Evolutionary conservation across 1,284 basidiomycete species (phyloP).

Genomic region (Apiotrichum gamsii): DNA sequence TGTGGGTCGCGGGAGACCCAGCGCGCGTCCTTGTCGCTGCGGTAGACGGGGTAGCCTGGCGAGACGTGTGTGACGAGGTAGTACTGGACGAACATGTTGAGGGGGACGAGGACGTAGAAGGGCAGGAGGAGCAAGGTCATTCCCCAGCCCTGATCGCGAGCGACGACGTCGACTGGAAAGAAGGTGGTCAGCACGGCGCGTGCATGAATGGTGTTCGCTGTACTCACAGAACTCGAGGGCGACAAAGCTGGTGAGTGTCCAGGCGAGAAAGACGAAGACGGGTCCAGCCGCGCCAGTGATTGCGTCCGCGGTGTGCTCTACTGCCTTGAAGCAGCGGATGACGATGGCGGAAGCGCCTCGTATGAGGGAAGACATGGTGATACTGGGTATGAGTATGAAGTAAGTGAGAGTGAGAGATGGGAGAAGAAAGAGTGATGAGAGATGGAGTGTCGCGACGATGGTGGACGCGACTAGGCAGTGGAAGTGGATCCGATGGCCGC

Average conservation of each 20-base stretch:
- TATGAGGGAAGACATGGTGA: conserved; percentile 19
- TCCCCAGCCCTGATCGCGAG: conserved; percentile 53
- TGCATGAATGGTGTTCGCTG: background rate
- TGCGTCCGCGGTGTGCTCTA: conserved; percentile 71
- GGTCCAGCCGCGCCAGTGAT: conserved; percentile 86
- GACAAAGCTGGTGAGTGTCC: conserved; percentile 63
- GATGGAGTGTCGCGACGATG: no score
- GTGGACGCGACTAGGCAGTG: no score
- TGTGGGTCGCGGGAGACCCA: conserved; percentile 24
- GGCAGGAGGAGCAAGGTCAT: conserved; percentile 54
- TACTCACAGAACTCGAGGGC: conserved; percentile 72
- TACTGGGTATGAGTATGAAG: no score
- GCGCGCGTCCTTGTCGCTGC: conserved; percentile 18
- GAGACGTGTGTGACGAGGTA: conserved; percentile 70
- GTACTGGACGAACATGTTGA: conserved; percentile 76
- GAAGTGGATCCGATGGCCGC: no score
- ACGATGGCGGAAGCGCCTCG: conserved; percentile 51
- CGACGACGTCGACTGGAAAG: conserved; percentile 63
- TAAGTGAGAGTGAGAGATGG: background rate
- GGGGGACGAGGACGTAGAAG: conserved; percentile 63
- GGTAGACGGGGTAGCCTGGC: conserved; percentile 59
- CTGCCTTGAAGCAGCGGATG: conserved; percentile 74
- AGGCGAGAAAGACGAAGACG: conserved; percentile 73
- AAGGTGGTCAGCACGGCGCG: conserved; percentile 8
- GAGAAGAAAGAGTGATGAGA: no score